Evolutionary conservation across 1,284 basidiomycete species (phyloP).

Genomic region (Athelia psychrophila): DNA sequence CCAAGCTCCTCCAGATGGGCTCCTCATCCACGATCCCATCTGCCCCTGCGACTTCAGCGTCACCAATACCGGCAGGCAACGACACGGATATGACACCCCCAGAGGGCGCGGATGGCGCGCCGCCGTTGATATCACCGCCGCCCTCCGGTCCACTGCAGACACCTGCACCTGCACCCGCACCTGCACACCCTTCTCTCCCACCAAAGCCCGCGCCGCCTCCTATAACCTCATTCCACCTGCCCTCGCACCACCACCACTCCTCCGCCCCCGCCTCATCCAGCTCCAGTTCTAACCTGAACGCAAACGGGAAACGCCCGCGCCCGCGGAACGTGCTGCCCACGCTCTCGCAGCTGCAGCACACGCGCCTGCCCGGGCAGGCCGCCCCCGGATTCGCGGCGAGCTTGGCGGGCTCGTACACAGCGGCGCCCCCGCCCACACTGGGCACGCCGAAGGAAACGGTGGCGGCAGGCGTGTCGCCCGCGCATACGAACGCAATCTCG

Average conservation of each 20-base stretch:
- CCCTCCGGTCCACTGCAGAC: conserved; percentile 1
- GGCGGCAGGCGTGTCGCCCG: conserved; percentile 4
- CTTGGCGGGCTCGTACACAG: not conserved
- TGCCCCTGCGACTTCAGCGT: conserved; percentile 11
- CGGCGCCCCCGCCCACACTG: too few species aligned
- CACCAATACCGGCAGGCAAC: conserved; percentile 20
- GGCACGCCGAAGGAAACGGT: too few species aligned
- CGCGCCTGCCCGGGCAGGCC: too few species aligned
- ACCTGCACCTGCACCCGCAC: conserved; percentile 16
- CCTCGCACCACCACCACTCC: conserved; percentile 7
- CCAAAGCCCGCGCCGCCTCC: conserved; percentile 37
- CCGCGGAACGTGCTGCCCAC: not conserved
- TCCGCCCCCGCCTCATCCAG: too few species aligned
- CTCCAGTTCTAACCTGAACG: not conserved
- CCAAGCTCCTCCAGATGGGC: conserved; percentile 84
- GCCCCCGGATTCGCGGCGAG: not conserved
- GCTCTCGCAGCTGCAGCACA: not conserved
- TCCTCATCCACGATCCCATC: conserved; percentile 26
- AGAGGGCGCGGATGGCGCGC: too few species aligned
- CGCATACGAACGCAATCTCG: not conserved
- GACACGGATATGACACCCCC: too few species aligned
- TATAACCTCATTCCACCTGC: conserved; percentile 6
- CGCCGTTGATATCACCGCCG: too few species aligned
- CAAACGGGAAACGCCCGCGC: not conserved
- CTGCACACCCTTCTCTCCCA: conserved; percentile 51